Base-by-base conservation (phyloP, 2,329 filamentous ascomycete genomes). In the Cladophialophora exuberans region DNA sequence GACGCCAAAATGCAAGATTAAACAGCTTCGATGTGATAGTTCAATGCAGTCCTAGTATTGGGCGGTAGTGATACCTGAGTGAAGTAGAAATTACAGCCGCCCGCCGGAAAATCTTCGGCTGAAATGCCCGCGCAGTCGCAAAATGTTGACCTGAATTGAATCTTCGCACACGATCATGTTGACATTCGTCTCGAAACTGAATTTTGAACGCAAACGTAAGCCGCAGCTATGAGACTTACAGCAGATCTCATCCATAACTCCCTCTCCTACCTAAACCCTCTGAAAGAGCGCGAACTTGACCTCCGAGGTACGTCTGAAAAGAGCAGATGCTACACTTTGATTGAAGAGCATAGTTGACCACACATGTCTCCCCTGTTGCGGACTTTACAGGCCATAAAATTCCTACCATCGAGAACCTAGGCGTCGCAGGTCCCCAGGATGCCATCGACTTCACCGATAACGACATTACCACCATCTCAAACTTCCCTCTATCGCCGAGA, bases 381-480 rank as follows among this genome's bases (percentile, higher is more conserved):
- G 58, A 68, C 69, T 74, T 66, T 85, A 80, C 84, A 99, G 94
- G 94, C 79, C 92, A 97, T 79, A 92, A 95, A 79, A 97, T 99
- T 73, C 90, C 93, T 68, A 84, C 88, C 59, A 96, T 99, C 79
- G 94, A 99, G 81, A 99, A 99, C 75, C 77, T 99, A 77, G 94
- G 94, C 79, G 89, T 91, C 70, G 93, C 94, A 66, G 90, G 90
- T 92, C 66, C 91, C 95, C 82, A 64, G 44, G 94, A 97, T 79
- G 86, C 90, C 63, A 95, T 99, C 80, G 94, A 99, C 77, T 87
- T 99, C 68, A 97, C 94, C 73, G 94, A 99, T 80, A 99, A 99
- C 74, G 92, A 97, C 74, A 93, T 99, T 68, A 85, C 89, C 65
- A 80, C 87, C 45, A 83, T 99, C 61, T 87, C 86, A 63, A 97